A percentile compares a stretch with the other conserved stretches of the same genome.
phyloP scores from a whole-genome alignment of 306 rosid genomes.

The Mimosa bimucronata region DNA sequence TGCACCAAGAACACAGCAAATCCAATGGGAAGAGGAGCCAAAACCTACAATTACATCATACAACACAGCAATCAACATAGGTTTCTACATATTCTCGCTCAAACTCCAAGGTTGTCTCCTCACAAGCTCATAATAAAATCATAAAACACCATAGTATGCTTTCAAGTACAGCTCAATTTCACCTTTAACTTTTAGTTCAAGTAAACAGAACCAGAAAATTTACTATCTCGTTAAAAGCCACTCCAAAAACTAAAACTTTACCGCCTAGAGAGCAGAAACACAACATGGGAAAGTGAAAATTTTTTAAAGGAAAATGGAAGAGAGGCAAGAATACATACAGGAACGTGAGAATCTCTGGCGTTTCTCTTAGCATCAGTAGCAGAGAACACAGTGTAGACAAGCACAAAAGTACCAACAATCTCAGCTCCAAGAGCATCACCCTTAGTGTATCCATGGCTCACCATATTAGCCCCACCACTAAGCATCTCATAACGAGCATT shows the following conservation, averaged over 20 bases:
- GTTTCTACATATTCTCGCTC: neutral
- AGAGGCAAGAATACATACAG: conserved; percentile 47
- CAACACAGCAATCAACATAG: neutral
- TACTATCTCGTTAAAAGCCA: neutral
- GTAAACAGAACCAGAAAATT: neutral
- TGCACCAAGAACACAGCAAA: conserved; percentile 96
- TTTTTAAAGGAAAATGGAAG: neutral
- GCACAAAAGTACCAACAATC: conserved; percentile 93
- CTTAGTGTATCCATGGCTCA: conserved; percentile 76
- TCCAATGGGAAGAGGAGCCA: conserved; percentile 96
- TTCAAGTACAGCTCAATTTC: neutral
- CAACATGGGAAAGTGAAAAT: neutral
- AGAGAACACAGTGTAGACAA: conserved; percentile 93
- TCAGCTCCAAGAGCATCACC: conserved; percentile 91
- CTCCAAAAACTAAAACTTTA: neutral
- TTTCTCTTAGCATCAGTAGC: conserved; percentile 96
- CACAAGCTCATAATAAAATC: neutral
- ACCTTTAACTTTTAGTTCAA: neutral
- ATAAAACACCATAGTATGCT: neutral
- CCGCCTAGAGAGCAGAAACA: neutral
- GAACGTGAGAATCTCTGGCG: conserved; percentile 92
- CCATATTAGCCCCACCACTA: conserved; percentile 78
- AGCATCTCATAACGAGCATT: conserved; percentile 42
- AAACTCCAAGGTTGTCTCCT: neutral
- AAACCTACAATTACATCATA: conserved; percentile 53